These are phyloP conservation scores for Clavulina sp. DNA, from an alignment of 768 basidiomycete genomes.

Conservation along the genomic window DNA sequence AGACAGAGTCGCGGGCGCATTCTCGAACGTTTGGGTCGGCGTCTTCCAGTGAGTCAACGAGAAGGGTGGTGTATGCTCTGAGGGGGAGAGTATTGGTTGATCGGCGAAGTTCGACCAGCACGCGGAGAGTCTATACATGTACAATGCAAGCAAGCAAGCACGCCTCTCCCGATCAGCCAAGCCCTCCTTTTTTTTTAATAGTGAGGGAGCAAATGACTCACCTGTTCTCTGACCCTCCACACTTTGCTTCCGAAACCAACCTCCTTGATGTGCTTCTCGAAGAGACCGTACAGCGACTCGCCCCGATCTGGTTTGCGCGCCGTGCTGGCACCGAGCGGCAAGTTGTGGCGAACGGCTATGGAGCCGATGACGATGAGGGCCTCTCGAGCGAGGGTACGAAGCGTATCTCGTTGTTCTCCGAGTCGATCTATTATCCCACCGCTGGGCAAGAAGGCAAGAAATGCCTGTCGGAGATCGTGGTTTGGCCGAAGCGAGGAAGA, in stretches of 20 bases:
- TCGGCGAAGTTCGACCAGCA: constrained; percentile 57
- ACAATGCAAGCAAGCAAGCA: constrained; percentile 18
- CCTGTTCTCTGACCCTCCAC: constrained; percentile 77
- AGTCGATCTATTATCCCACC: constrained; percentile 71
- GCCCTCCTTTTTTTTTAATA: not conserved
- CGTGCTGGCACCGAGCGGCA: constrained; percentile 21
- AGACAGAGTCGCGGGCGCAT: constrained; percentile 58
- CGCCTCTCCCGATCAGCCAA: not conserved
- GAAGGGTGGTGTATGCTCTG: constrained; percentile 54
- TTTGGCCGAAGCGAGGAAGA: constrained; percentile 27
- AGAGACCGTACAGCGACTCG: constrained; percentile 50
- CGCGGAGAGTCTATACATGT: constrained; percentile 30
- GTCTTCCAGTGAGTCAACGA: constrained; percentile 82
- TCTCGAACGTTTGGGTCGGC: constrained; percentile 80
- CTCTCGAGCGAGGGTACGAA: constrained; percentile 59
- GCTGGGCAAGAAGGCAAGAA: constrained; percentile 50
- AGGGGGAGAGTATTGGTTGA: constrained; percentile 59
- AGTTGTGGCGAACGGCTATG: constrained; percentile 44
- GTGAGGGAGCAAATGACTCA: constrained; percentile 20
- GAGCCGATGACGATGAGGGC: constrained; percentile 58
- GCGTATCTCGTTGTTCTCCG: constrained; percentile 55
- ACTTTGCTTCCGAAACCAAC: constrained; percentile 62
- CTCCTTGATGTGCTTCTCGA: constrained; percentile 59
- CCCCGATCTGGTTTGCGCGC: constrained; percentile 21
- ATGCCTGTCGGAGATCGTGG: constrained; percentile 43